Evolutionary conservation across 345 rosid genomes (phyloP).

Genomic region (Hibiscus syriacus): DNA sequence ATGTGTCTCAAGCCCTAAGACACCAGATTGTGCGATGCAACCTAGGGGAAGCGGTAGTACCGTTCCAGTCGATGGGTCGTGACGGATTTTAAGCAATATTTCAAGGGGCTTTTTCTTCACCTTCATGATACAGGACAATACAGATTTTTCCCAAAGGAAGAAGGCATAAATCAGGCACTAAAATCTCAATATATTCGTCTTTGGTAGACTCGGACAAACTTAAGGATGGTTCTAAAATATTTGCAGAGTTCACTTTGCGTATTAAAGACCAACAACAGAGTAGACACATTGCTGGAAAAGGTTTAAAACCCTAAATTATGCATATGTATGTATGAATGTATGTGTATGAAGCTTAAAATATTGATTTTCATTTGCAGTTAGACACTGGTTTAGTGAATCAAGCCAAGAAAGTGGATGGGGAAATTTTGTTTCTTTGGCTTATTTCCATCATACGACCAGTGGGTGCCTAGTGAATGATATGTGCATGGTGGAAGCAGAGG

Average conservation of each 20-base stretch:
- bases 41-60: neutral
- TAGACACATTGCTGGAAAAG: slow-evolving; percentile 23
- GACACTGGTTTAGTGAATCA: slow-evolving; percentile 25
- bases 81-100: neutral
- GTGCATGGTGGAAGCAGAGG: slow-evolving; percentile 33
- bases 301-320: slow-evolving; percentile 14
- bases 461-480: slow-evolving; percentile 21
- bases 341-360: neutral
- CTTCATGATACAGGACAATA: slow-evolving; percentile 27
- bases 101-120: neutral
- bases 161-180: slow-evolving; percentile 14
- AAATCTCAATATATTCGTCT: slow-evolving; percentile 25
- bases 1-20: neutral
- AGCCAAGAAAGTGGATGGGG: slow-evolving; percentile 23
- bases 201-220: slow-evolving; percentile 18
- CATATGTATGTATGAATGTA: neutral
- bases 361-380: slow-evolving; percentile 16
- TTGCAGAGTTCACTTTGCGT: slow-evolving; percentile 25
- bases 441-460: neutral
- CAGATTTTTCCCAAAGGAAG: slow-evolving; percentile 29
- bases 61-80: neutral
- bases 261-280: slow-evolving; percentile 25
- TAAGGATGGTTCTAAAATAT: slow-evolving; percentile 22
- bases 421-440: slow-evolving; percentile 14
- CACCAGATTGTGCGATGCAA: neutral